Conservation (phyloP, 2,329 filamentous ascomycete genomes). For the Exophiala mesophila region DNA sequence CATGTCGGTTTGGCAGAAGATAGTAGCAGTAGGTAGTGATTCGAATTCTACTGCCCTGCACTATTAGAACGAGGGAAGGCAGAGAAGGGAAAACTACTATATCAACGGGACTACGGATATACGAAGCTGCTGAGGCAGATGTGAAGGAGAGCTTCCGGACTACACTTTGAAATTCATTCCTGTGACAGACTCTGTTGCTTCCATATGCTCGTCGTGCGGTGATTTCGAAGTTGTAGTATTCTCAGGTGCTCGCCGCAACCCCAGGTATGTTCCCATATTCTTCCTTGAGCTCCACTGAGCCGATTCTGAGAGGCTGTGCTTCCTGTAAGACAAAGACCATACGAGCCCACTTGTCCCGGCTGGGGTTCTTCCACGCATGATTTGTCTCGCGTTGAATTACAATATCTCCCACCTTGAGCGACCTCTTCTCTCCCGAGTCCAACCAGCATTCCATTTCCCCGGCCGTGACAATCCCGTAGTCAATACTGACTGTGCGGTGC, state of each 20-base stretch:
- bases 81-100: too few species aligned
- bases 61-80: too few species aligned
- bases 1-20: too few species aligned
- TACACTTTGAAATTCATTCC: too few species aligned
- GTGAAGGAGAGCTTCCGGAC: too few species aligned
- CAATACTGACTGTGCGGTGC: constrained; percentile 51
- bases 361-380: constrained; percentile 36
- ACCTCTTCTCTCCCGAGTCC: constrained; percentile 45
- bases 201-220: too few species aligned
- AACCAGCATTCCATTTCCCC: constrained; percentile 49
- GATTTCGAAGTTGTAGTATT: too few species aligned
- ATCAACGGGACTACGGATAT: too few species aligned
- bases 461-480: constrained; percentile 52
- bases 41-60: too few species aligned
- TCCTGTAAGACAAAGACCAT: constrained; percentile 21
- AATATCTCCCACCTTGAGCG: constrained; percentile 45
- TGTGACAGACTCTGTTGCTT: too few species aligned
- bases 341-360: constrained; percentile 28
- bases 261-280: constrained; percentile 11
- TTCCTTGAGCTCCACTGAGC: constrained; percentile 5
- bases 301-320: constrained; percentile 3
- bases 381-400: constrained; percentile 20
- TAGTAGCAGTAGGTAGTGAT: too few species aligned
- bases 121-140: too few species aligned
- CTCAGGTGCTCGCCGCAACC: not conserved